A percentile compares a stretch with the other conserved stretches of the same genome.
Conservation (phyloP, 352 stramenopile genomes). For the Phytophthora cryptogea region DNA sequence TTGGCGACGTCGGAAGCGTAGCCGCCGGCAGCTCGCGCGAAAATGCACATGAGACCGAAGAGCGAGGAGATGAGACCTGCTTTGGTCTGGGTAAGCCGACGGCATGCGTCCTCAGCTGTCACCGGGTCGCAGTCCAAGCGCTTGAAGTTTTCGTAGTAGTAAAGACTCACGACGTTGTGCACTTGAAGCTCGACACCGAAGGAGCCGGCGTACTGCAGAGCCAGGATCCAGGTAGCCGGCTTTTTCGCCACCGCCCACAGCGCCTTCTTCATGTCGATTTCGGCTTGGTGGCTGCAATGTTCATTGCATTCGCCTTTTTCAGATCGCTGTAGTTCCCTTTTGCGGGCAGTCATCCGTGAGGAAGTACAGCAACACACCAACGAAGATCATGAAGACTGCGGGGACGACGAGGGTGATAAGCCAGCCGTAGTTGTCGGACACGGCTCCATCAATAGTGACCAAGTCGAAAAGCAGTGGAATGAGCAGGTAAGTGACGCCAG, state of each 20-base stretch:
- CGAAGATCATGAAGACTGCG: conserved; percentile 73
- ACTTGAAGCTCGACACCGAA: conserved; percentile 94
- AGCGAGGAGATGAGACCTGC: conserved; percentile 87
- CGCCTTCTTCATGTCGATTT: conserved; percentile 7
- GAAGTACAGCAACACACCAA: conserved; percentile 47
- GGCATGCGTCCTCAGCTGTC: conserved; percentile 14
- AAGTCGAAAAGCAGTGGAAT: conserved; percentile 88
- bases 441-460: conserved; percentile 53
- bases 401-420: conserved; percentile 87
- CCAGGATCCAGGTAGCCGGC: conserved; percentile 81
- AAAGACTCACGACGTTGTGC: conserved; percentile 92
- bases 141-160: conserved; percentile 90
- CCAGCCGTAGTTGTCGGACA: conserved; percentile 85
- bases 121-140: conserved; percentile 40
- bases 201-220: conserved; percentile 54
- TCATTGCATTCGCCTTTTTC: conserved; percentile 20
- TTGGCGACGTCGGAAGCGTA: conserved; percentile 84
- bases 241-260: conserved; percentile 24
- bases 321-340: conserved; percentile 15
- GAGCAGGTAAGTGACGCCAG: conserved; percentile 84
- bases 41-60: conserved; percentile 95
- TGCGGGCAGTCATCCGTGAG: conserved; percentile 30
- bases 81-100: conserved; percentile 32
- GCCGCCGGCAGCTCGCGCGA: conserved; percentile 88
- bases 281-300: conserved; percentile 4